Evolutionary conservation across 306 rosid species (phyloP), one percentile per base, ranked within the genome.

Genomic region (Geum urbanum): DNA sequence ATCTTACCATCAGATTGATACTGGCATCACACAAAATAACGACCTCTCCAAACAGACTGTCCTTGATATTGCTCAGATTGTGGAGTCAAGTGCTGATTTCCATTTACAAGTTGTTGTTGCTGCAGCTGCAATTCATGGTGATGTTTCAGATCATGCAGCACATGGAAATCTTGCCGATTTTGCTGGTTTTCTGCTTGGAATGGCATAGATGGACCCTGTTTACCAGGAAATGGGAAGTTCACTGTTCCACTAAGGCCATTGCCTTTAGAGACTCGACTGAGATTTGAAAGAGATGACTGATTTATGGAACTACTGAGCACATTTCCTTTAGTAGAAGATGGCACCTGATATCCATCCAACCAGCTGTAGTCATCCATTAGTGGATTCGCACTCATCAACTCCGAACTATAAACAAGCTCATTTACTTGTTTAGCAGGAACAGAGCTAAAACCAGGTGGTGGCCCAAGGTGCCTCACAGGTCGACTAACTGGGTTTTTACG

Each of bases 301-400:
- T 74, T 70, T 43, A 78, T 50, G 50, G 85, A 77, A 78, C 77
- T 81, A 81, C 64, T 74, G 50, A 77, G 53, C 45, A 73, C 84
- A 62, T 82, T 51, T 74, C 80, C 86, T 63, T 76, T 84, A 15
- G 80, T 73, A 63, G 92, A 80, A 50, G 90, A 74, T 56, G 94
- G 90, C 70, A 84, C 63, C 69, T 94, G 96, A 89, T 94, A 89
- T 78, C 99, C 99, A 87, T 94, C 97, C 87, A 94, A 82, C 99
- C 99, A 94, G 80, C 96, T 83, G 82, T 94, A 94, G 79, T 94
- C 96, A 67, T 94, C 99, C 87, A 87, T 53, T 46, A 83, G 37
- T 46, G 76, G 90, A 88, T 79, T 94, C 66, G 72, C 95, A 75
- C 69, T 81, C 70, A 77, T 70, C 2, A 68, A 68, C 57, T 83